Conservation (phyloP, 129 eudicot genomes). For the Centaurea solstitialis region DNA sequence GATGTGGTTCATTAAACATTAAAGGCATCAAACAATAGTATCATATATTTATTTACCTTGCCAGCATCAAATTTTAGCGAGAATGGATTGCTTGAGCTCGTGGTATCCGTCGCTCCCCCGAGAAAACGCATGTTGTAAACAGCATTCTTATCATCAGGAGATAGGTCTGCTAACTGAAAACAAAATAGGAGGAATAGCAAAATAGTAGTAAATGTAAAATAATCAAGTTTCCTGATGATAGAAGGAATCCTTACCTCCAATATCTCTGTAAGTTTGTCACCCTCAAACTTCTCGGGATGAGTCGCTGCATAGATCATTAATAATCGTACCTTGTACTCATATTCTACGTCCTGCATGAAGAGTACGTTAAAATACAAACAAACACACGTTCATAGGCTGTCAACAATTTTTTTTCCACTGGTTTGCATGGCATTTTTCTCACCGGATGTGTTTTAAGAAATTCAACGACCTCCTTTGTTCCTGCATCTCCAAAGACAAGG, state of each 20-base stretch:
- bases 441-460: constrained; percentile 66
- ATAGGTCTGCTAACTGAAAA: constrained; percentile 66
- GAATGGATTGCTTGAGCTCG: constrained; percentile 41
- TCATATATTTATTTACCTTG: constrained; percentile 26
- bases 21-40: constrained; percentile 5
- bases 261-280: constrained; percentile 60
- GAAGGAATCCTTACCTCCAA: constrained; percentile 53
- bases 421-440: constrained; percentile 14
- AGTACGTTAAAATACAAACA: background rate
- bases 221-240: too few relatives aligned
- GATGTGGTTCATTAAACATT: constrained; percentile 14
- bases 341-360: constrained; percentile 61
- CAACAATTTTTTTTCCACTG: background rate
- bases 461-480: constrained; percentile 75
- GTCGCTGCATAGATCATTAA: constrained; percentile 90
- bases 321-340: constrained; percentile 77
- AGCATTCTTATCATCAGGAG: constrained; percentile 74
- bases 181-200: background rate
- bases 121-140: constrained; percentile 81
- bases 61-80: constrained; percentile 53
- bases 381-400: background rate
- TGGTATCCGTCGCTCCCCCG: constrained; percentile 64
- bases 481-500: constrained; percentile 98
- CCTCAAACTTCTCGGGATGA: constrained; percentile 73
- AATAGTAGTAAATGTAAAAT: background rate